Conservation (phyloP, 768 basidiomycete genomes). For the Mrakia hoshinonis region DNA sequence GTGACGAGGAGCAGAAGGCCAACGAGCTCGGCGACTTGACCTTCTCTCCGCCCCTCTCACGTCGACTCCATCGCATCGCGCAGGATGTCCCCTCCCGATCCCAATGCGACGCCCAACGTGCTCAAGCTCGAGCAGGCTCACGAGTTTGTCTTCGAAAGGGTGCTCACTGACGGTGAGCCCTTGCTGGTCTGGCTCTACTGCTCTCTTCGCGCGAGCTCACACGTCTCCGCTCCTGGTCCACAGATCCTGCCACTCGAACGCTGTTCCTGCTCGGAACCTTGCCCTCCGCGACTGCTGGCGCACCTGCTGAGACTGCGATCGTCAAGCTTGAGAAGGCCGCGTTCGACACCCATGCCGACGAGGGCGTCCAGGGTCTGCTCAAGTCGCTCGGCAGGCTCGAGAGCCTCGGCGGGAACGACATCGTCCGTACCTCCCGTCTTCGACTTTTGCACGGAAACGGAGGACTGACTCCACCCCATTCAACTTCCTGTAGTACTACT, state of each 20-base stretch:
- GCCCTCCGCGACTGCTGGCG: conserved; percentile 35
- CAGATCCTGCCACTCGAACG: conserved; percentile 56
- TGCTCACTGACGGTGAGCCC: conserved; percentile 37
- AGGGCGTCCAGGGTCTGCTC: conserved; percentile 40
- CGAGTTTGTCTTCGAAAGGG: conserved; percentile 49
- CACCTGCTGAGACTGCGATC: conserved; percentile 26
- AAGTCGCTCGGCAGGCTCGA: conserved; percentile 39
- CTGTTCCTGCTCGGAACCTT: conserved; percentile 63
- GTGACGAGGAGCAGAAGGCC: too few relatives aligned
- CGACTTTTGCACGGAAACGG: neutral
- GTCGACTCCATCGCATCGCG: neutral
- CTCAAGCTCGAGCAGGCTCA: conserved; percentile 27
- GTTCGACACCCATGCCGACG: conserved; percentile 54
- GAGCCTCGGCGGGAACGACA: conserved; percentile 57
- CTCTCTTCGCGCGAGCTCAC: conserved; percentile 48
- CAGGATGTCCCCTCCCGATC: neutral
- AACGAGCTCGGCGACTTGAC: too few relatives aligned
- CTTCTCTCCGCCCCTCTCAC: too few relatives aligned
- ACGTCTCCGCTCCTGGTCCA: neutral
- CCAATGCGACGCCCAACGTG: neutral
- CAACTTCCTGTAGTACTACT: conserved; percentile 56
- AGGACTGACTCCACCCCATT: neutral
- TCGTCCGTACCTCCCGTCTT: conserved; percentile 46
- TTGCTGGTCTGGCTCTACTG: conserved; percentile 5
- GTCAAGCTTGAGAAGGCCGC: conserved; percentile 35